phyloP scores from a whole-genome alignment of 805 yeast genomes.

The Ogataea trehalophila region DNA sequence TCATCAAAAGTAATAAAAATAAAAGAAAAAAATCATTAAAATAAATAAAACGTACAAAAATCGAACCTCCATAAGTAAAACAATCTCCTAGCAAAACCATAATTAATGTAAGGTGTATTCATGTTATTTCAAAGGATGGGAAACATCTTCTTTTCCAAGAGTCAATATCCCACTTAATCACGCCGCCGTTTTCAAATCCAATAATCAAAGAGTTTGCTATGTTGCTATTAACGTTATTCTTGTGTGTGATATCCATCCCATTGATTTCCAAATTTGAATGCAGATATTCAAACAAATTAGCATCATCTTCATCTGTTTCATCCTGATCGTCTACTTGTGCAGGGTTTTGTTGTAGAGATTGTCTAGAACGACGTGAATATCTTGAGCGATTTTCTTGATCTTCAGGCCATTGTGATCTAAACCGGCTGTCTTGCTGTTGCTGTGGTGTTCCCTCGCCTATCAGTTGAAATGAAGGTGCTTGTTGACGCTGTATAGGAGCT shows the following conservation, averaged over 20 bases:
- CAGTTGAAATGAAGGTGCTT: too few relatives aligned
- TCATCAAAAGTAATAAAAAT: neutral
- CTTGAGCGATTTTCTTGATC: too few relatives aligned
- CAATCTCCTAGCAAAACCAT: neutral
- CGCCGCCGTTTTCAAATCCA: constrained; percentile 70
- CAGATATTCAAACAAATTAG: constrained; percentile 10
- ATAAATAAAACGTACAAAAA: neutral
- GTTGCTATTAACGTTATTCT: constrained; percentile 39
- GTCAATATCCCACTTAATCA: constrained; percentile 66
- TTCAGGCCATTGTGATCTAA: too few relatives aligned
- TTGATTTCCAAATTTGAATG: constrained; percentile 40
- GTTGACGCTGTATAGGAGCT: too few relatives aligned
- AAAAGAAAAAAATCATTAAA: neutral
- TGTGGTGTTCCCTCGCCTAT: neutral
- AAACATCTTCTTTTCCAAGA: constrained; percentile 58
- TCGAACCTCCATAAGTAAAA: neutral
- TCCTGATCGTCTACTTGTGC: neutral
- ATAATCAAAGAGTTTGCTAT: constrained; percentile 46
- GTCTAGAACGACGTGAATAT: too few relatives aligned
- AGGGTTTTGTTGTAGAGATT: neutral
- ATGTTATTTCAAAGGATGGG: constrained; percentile 48
- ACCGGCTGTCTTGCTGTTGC: neutral
- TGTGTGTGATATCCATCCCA: constrained; percentile 54
- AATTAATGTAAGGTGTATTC: neutral
- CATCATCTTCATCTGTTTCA: neutral